phyloP scores from a whole-genome alignment of 2,329 filamentous ascomycete species.

The Pseudocercospora musae region DNA sequence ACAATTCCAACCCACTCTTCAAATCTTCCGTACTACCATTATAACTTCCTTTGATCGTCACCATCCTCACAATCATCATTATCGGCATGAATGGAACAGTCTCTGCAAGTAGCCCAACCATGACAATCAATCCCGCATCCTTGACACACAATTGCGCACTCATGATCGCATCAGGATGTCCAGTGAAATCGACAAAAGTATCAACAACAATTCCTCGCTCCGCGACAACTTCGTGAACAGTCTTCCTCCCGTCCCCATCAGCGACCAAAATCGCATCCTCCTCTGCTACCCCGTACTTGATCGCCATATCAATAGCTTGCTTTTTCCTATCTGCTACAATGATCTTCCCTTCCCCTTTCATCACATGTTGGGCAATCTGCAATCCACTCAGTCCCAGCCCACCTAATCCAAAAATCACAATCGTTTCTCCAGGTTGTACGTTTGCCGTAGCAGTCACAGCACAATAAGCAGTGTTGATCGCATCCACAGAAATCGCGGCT shows the following conservation, averaged over 20 bases:
- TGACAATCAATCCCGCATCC: slow-evolving; percentile 21
- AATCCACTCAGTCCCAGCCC: slow-evolving; percentile 44
- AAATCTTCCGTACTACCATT: slow-evolving; percentile 43
- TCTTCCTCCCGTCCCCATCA: background rate
- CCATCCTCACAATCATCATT: slow-evolving; percentile 9
- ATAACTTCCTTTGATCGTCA: slow-evolving; percentile 36
- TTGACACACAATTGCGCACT: slow-evolving; percentile 22
- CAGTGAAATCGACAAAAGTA: slow-evolving; percentile 27
- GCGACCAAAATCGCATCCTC: slow-evolving; percentile 30
- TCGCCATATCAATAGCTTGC: slow-evolving; percentile 33
- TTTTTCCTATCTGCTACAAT: slow-evolving; percentile 37
- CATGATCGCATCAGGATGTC: slow-evolving; percentile 21
- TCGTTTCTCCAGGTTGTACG: slow-evolving; percentile 37
- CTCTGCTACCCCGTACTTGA: slow-evolving; percentile 32
- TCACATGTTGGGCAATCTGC: slow-evolving; percentile 47
- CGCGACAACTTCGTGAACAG: slow-evolving; percentile 16
- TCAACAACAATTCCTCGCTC: slow-evolving; percentile 22
- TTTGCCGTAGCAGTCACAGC: slow-evolving; percentile 39
- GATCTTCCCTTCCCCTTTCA: slow-evolving; percentile 40
- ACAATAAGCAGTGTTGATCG: slow-evolving; percentile 42
- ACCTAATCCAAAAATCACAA: slow-evolving; percentile 42
- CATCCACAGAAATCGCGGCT: slow-evolving; percentile 43
- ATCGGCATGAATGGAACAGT: slow-evolving; percentile 17
- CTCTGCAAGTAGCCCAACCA: slow-evolving; percentile 22
- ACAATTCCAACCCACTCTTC: slow-evolving; percentile 37